Evolutionary conservation across 176 grass and related monocot genomes (phyloP).

Genomic region (Triticum dicoccoides): DNA sequence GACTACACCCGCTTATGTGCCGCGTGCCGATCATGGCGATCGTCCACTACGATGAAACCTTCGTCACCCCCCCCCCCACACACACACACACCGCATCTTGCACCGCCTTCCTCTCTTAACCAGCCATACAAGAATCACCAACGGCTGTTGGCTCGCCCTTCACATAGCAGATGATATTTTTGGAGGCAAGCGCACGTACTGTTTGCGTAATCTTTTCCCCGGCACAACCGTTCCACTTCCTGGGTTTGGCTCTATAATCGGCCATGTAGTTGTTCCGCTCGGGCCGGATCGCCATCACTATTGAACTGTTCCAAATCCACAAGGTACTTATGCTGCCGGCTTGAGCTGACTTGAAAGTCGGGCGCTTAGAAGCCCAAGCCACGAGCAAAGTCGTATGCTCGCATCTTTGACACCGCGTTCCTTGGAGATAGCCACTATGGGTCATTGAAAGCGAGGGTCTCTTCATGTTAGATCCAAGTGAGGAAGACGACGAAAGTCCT

Average conservation of each 20-base stretch:
- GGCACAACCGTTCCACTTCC: not conserved
- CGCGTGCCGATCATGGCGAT: not conserved
- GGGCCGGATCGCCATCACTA: no score
- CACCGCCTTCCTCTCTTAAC: not conserved
- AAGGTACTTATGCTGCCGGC: not conserved
- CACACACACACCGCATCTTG: not conserved
- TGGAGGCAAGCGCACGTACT: not conserved
- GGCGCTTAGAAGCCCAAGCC: not conserved
- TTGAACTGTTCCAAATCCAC: not conserved
- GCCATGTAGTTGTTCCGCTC: no score
- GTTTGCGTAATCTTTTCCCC: not conserved
- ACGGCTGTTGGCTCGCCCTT: not conserved
- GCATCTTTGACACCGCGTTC: not conserved
- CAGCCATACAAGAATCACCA: not conserved
- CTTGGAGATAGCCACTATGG: not conserved
- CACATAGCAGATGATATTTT: not conserved
- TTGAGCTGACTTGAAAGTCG: not conserved
- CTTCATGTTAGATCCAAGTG: not conserved
- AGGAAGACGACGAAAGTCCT: not conserved
- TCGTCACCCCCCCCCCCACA: not conserved
- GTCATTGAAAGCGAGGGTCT: not conserved
- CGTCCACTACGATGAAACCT: not conserved
- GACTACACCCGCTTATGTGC: not conserved
- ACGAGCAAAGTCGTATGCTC: not conserved
- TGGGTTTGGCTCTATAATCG: not conserved